Conservation (phyloP, 164 flowering plant species). For the Vitis rupestris region DNA sequence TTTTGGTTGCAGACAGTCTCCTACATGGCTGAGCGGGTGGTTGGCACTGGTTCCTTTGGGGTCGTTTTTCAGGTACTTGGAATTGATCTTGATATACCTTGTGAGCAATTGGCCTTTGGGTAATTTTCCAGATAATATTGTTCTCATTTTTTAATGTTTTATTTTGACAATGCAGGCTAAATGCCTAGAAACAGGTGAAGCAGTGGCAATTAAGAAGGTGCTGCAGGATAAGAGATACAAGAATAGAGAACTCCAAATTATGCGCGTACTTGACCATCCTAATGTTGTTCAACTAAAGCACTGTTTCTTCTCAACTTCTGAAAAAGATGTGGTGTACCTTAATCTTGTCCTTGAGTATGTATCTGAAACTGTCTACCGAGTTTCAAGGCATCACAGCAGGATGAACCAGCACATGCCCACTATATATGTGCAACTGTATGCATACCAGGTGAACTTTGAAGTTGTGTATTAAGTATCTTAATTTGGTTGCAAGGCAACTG, state of each 20-base stretch:
- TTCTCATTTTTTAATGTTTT: neutral
- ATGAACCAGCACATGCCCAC: conserved; percentile 80
- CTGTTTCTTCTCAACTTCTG: conserved; percentile 87
- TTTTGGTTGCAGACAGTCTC: conserved; percentile 64
- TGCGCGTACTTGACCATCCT: conserved; percentile 87
- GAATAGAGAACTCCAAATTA: conserved; percentile 89
- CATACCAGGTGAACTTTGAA: conserved; percentile 74
- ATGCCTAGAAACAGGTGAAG: conserved; percentile 86
- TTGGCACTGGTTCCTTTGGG: conserved; percentile 99
- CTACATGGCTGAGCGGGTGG: conserved; percentile 96
- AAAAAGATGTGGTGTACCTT: conserved; percentile 85
- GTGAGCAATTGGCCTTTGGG: neutral
- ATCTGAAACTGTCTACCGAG: conserved; percentile 84
- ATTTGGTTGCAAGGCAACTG: no score
- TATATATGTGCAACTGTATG: conserved; percentile 72
- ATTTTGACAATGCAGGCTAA: conserved; percentile 57
- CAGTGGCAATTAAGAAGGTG: conserved; percentile 96
- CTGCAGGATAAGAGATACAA: conserved; percentile 98
- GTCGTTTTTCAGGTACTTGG: conserved; percentile 92
- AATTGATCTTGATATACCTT: neutral
- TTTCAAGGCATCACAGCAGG: conserved; percentile 67
- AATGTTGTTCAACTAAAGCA: conserved; percentile 81
- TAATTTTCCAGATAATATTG: neutral
- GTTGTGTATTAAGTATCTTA: neutral
- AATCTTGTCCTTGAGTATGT: conserved; percentile 92